phyloP scores from a whole-genome alignment of 345 rosid genomes.

The Linum usitatissimum region DNA sequence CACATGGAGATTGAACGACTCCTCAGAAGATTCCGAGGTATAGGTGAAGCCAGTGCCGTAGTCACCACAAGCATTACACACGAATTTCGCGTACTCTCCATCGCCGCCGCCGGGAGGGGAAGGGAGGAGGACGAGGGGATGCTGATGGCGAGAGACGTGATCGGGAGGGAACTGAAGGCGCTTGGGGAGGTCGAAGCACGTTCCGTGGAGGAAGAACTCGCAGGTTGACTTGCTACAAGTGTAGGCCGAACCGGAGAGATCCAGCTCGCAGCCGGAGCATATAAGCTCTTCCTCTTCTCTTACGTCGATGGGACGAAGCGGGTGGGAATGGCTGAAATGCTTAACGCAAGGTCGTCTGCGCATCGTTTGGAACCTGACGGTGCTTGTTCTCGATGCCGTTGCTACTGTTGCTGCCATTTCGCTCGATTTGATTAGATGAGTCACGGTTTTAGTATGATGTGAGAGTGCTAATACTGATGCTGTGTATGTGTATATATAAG shows the following conservation, averaged over 20 bases:
- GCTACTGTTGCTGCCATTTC: too few species aligned
- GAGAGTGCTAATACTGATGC: too few species aligned
- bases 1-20: constrained; percentile 10
- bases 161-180: not conserved
- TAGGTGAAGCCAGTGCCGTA: constrained; percentile 15
- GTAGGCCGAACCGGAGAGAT: constrained; percentile 11
- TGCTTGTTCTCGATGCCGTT: too few species aligned
- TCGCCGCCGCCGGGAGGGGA: not conserved
- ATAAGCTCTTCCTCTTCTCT: constrained; percentile 13
- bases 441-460: too few species aligned
- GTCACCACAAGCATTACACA: constrained; percentile 9
- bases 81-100: constrained; percentile 1
- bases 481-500: too few species aligned
- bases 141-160: constrained; percentile 10
- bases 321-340: constrained; percentile 17
- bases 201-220: constrained; percentile 12
- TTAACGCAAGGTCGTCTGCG: not conserved
- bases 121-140: constrained; percentile 7
- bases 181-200: constrained; percentile 13
- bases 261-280: constrained; percentile 13
- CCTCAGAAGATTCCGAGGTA: constrained; percentile 6
- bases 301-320: constrained; percentile 7
- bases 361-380: not conserved
- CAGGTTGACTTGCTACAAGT: constrained; percentile 11
- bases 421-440: too few species aligned